These are phyloP conservation scores for Ceratobasidium papillatum DNA, from an alignment of 1,284 basidiomycete species.

Conservation along the genomic window DNA sequence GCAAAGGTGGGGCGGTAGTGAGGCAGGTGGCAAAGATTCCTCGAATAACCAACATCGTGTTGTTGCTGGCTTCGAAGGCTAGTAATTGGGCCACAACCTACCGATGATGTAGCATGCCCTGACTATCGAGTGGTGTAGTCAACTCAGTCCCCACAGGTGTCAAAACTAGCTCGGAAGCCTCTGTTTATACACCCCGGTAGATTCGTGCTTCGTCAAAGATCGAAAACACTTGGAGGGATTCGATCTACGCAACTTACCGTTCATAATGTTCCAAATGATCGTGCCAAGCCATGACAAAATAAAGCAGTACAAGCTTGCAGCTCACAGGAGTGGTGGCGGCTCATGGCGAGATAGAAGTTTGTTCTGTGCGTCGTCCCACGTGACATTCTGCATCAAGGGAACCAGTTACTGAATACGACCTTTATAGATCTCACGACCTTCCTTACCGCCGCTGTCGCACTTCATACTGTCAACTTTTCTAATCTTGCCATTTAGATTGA, in stretches of 20 bases:
- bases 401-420: background rate
- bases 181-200: background rate
- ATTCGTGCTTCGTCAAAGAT: background rate
- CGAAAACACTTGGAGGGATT: background rate
- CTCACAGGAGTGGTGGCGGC: too few species aligned
- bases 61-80: background rate
- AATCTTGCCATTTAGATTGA: background rate
- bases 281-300: too few species aligned
- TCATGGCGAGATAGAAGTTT: background rate
- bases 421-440: background rate
- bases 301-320: too few species aligned
- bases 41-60: background rate
- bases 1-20: background rate
- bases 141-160: background rate
- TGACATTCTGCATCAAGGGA: background rate
- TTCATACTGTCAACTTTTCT: background rate
- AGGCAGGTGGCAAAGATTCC: constrained; percentile 13
- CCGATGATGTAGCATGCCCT: background rate
- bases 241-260: background rate
- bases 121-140: background rate
- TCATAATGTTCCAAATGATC: background rate
- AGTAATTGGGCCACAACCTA: background rate
- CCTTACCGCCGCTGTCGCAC: background rate
- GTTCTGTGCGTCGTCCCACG: background rate
- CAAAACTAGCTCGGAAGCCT: background rate